Percentiles rank a stretch among this genome's conserved stretches.
Conservation (phyloP, 2,329 filamentous ascomycete species). For the Penicillium rolfsii region DNA sequence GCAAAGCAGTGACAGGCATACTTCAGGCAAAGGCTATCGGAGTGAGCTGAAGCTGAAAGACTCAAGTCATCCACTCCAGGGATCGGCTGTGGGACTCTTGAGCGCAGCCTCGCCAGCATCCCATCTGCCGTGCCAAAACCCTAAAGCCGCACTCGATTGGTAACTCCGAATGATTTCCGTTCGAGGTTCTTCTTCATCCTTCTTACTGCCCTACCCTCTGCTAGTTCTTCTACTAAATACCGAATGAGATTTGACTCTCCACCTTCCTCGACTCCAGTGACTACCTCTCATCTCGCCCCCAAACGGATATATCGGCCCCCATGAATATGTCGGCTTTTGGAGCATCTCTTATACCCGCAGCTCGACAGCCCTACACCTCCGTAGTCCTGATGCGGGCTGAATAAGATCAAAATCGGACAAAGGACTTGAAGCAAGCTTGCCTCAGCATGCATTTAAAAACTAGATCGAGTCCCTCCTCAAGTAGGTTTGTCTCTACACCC, state of each 20-base stretch:
- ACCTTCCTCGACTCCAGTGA: neutral
- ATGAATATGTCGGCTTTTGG: neutral
- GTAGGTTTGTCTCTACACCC: neutral
- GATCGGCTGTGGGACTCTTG: neutral
- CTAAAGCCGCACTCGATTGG: neutral
- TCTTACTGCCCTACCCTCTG: neutral
- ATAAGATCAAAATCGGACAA: neutral
- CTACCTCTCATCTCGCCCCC: neutral
- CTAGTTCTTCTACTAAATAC: neutral
- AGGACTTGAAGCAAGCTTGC: neutral
- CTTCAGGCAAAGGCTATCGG: neutral
- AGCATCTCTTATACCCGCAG: neutral
- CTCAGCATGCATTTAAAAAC: neutral
- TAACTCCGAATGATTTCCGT: neutral
- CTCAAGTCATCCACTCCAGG: neutral
- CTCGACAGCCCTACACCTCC: neutral
- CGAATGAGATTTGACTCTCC: neutral
- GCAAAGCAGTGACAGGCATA: too few species aligned
- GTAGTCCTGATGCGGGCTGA: neutral
- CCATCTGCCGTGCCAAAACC: neutral
- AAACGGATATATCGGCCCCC: neutral
- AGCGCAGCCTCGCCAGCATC: neutral
- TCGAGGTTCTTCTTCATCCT: neutral
- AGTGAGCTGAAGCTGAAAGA: neutral
- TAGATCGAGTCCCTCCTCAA: too few species aligned